These are phyloP conservation scores for Rostrohypoxylon terebratum DNA, from an alignment of 495 filamentous ascomycete species.

Conservation along the genomic window DNA sequence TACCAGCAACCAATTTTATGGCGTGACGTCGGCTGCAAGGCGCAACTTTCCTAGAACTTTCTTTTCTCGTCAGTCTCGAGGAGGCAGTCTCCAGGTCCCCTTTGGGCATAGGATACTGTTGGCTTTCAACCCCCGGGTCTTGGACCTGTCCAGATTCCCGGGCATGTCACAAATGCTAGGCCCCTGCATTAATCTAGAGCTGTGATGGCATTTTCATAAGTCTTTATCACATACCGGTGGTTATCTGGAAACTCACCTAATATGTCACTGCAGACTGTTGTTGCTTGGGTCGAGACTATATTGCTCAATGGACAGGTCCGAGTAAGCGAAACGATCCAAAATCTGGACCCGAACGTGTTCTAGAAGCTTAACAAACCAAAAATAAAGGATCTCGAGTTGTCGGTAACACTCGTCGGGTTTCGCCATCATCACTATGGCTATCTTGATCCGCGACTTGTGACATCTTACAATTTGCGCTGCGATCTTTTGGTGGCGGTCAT, in stretches of 20 bases:
- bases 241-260: constrained; percentile 27
- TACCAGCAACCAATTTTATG: constrained; percentile 30
- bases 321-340: constrained; percentile 23
- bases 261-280: constrained; percentile 23
- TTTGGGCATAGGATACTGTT: constrained; percentile 1
- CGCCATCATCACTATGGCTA: constrained; percentile 7
- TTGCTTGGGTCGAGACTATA: constrained; percentile 33
- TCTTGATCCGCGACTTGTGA: not conserved
- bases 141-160: constrained; percentile 40
- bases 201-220: constrained; percentile 26
- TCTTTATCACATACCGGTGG: constrained; percentile 11
- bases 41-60: constrained; percentile 20
- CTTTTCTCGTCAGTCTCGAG: constrained; percentile 36
- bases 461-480: not conserved
- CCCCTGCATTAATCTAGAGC: constrained; percentile 30
- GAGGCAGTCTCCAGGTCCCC: constrained; percentile 24
- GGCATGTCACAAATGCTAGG: constrained; percentile 18
- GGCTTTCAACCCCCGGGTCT: constrained; percentile 10
- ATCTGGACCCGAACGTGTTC: constrained; percentile 16
- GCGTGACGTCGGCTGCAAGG: constrained; percentile 37
- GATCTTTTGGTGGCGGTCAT: not conserved
- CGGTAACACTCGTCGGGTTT: constrained; percentile 16
- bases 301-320: constrained; percentile 25
- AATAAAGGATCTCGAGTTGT: constrained; percentile 44
- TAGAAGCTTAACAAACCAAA: constrained; percentile 38